These are phyloP conservation scores for Juncus inflexus DNA, from an alignment of 176 grass and related monocot genomes.

Conservation along the genomic window DNA sequence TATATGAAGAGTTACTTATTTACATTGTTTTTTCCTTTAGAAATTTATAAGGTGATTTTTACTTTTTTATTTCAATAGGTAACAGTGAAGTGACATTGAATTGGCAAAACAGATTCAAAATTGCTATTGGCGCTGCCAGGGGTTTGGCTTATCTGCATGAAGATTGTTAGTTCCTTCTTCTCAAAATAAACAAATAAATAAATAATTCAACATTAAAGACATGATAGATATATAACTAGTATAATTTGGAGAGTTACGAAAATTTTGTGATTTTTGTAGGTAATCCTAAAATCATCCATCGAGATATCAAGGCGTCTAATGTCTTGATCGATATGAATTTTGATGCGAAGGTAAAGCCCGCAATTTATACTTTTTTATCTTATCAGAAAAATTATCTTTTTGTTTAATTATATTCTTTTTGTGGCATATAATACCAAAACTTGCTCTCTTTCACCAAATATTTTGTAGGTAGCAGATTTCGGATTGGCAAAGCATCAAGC, in stretches of 20 bases:
- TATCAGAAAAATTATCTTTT: too few species aligned
- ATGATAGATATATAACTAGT: too few species aligned
- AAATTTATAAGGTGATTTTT: background rate
- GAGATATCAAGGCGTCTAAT: constrained; percentile 57
- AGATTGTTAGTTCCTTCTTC: constrained; percentile 34
- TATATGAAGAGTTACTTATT: too few species aligned
- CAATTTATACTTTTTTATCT: background rate
- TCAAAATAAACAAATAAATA: background rate
- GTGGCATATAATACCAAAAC: background rate
- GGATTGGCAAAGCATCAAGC: constrained; percentile 50
- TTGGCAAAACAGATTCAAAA: constrained; percentile 39
- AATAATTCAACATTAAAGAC: too few species aligned
- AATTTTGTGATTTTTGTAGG: constrained; percentile 12
- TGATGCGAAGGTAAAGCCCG: constrained; percentile 42
- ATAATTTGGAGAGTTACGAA: background rate
- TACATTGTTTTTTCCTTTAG: background rate
- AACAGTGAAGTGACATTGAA: constrained; percentile 26
- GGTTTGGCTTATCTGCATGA: constrained; percentile 56
- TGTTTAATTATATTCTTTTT: background rate
- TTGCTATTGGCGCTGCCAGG: constrained; percentile 42
- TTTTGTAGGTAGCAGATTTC: constrained; percentile 51
- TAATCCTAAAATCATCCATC: constrained; percentile 53
- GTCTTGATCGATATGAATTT: constrained; percentile 53
- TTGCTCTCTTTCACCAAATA: background rate
- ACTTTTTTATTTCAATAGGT: constrained; percentile 4